Percentiles rank a stretch among this genome's conserved stretches.
These are phyloP conservation scores for Eutypella sp. DNA, from an alignment of 2,329 filamentous ascomycete species.

Conservation along the genomic window DNA sequence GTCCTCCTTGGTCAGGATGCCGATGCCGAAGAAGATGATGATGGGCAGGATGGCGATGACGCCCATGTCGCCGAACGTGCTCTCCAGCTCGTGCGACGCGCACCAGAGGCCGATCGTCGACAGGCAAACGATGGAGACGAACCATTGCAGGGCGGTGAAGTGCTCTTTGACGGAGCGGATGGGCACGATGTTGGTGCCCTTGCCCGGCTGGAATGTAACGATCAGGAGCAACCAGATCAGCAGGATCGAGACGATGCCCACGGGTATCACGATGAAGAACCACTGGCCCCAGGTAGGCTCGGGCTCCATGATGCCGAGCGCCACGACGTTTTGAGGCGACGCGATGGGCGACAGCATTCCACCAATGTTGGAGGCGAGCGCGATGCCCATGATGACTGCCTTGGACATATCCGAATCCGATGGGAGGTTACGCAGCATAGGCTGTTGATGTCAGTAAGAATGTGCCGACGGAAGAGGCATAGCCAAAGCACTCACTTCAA, in stretches of 20 bases:
- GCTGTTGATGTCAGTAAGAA: constrained; percentile 42
- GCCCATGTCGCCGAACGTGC: constrained; percentile 93
- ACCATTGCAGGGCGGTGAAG: constrained; percentile 87
- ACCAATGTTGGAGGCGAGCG: constrained; percentile 89
- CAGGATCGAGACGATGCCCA: constrained; percentile 82
- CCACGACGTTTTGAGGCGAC: constrained; percentile 95
- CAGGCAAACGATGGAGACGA: constrained; percentile 79
- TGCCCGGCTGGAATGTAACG: constrained; percentile 77
- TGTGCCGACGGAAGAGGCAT: neutral
- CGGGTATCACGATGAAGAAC: constrained; percentile 94
- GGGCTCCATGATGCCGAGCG: constrained; percentile 90
- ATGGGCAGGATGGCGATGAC: constrained; percentile 96
- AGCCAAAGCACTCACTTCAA: constrained; percentile 60
- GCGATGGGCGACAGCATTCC: constrained; percentile 96
- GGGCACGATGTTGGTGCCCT: constrained; percentile 82
- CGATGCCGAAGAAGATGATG: constrained; percentile 92
- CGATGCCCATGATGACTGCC: constrained; percentile 90
- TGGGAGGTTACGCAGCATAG: constrained; percentile 88
- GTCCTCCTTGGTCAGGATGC: constrained; percentile 95
- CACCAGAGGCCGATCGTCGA: constrained; percentile 90
- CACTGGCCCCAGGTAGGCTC: constrained; percentile 89
- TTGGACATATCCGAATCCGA: constrained; percentile 91
- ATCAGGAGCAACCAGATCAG: constrained; percentile 87
- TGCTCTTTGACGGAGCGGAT: constrained; percentile 85
- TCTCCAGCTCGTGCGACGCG: constrained; percentile 80